These are phyloP conservation scores for Quercus robur DNA, from an alignment of 306 rosid genomes.

Conservation along the genomic window DNA sequence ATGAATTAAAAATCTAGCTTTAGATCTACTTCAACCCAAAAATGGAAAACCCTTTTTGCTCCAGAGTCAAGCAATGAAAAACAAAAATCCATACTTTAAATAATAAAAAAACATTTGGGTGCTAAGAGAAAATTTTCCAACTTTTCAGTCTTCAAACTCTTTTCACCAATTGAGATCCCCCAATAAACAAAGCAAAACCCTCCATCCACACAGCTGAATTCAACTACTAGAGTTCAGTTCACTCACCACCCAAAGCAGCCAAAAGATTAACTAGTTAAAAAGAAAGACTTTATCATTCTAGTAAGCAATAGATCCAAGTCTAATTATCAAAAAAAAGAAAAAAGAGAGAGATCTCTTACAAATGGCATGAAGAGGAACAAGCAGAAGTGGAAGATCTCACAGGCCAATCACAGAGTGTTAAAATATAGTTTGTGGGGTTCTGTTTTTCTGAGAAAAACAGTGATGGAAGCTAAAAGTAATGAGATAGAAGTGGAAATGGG, in stretches of 20 bases:
- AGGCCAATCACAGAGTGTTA: not conserved
- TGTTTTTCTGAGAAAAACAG: slow-evolving; percentile 10
- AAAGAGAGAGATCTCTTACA: slow-evolving; percentile 36
- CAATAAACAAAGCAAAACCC: not conserved
- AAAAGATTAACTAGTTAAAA: not conserved
- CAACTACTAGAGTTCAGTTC: not conserved
- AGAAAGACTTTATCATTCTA: not conserved
- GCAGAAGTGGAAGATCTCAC: slow-evolving; percentile 38
- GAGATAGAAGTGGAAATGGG: not conserved
- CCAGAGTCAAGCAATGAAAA: not conserved
- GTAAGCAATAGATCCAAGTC: not conserved
- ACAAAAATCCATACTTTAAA: not conserved
- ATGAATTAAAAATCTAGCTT: slow-evolving; percentile 5
- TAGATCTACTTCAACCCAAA: slow-evolving; percentile 32
- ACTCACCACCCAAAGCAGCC: not conserved
- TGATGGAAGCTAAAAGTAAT: not conserved
- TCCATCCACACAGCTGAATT: not conserved
- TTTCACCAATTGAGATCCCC: not conserved
- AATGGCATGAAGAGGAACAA: slow-evolving; percentile 38
- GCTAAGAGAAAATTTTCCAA: not conserved
- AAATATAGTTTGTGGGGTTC: not conserved
- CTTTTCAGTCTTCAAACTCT: not conserved
- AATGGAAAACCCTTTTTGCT: not conserved
- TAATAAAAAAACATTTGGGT: not conserved
- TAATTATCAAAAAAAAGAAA: not conserved